phyloP scores from a whole-genome alignment of 306 rosid genomes.

The Fragaria vesca region DNA sequence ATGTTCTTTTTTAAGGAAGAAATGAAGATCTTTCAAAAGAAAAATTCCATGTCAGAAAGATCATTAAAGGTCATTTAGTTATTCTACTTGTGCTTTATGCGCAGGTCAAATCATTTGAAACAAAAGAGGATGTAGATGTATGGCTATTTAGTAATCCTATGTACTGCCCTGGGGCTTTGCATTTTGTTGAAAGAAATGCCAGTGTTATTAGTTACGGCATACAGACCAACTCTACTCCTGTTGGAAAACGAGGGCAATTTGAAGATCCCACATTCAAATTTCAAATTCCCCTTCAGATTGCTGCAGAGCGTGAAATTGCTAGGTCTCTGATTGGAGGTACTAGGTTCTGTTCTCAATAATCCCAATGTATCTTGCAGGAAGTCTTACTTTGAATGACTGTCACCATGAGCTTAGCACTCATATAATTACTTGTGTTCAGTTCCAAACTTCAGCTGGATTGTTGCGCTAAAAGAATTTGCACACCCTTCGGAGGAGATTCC shows the following conservation, averaged over 20 bases:
- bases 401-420: background rate
- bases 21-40: background rate
- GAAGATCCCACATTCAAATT: conserved; percentile 61
- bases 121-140: conserved; percentile 52
- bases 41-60: background rate
- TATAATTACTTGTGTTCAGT: conserved; percentile 32
- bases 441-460: conserved; percentile 63
- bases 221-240: conserved; percentile 69
- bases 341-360: background rate
- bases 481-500: conserved; percentile 47
- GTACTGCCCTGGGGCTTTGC: conserved; percentile 68
- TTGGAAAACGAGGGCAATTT: conserved; percentile 41
- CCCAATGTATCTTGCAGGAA: background rate
- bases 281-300: conserved; percentile 76
- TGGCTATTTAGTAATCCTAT: conserved; percentile 69
- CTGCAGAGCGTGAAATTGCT: conserved; percentile 87
- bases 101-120: conserved; percentile 58
- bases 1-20: background rate
- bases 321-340: conserved; percentile 79
- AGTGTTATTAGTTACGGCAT: conserved; percentile 62
- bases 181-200: conserved; percentile 45
- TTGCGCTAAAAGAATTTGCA: conserved; percentile 63
- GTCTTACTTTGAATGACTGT: background rate
- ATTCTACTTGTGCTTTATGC: background rate
- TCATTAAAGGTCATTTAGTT: background rate